phyloP scores from a whole-genome alignment of 129 eudicot species.

The Calendula officinalis region DNA sequence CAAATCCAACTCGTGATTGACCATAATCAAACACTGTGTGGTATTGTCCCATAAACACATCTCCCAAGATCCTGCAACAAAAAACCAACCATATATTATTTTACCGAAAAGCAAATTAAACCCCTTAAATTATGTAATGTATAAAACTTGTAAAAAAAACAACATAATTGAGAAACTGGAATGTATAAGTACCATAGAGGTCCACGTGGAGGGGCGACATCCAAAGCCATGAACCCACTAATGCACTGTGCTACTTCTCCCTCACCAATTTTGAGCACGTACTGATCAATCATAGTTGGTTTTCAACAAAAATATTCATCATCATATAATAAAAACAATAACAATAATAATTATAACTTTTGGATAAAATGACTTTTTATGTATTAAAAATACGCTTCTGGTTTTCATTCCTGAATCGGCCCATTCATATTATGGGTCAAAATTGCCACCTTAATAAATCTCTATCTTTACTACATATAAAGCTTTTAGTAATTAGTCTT shows the following conservation, averaged over 20 bases:
- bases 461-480: too few relatives aligned
- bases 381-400: not conserved
- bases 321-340: not conserved
- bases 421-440: too few relatives aligned
- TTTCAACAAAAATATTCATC: constrained; percentile 3
- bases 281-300: constrained; percentile 38
- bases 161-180: not conserved
- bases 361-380: not conserved
- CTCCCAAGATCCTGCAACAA: constrained; percentile 85
- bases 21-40: constrained; percentile 93
- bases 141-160: not conserved
- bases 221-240: constrained; percentile 88
- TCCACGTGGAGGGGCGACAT: constrained; percentile 95
- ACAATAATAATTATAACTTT: not conserved
- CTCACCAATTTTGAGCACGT: constrained; percentile 82
- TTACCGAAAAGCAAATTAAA: not conserved
- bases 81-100: not conserved
- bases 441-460: too few relatives aligned
- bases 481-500: too few relatives aligned
- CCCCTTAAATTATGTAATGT: not conserved
- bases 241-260: constrained; percentile 82
- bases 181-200: constrained; percentile 70
- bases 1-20: constrained; percentile 74
- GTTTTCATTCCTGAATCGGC: not conserved
- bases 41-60: constrained; percentile 87